Conservation (phyloP, 352 stramenopile genomes). For the Pythium plurisporium region DNA sequence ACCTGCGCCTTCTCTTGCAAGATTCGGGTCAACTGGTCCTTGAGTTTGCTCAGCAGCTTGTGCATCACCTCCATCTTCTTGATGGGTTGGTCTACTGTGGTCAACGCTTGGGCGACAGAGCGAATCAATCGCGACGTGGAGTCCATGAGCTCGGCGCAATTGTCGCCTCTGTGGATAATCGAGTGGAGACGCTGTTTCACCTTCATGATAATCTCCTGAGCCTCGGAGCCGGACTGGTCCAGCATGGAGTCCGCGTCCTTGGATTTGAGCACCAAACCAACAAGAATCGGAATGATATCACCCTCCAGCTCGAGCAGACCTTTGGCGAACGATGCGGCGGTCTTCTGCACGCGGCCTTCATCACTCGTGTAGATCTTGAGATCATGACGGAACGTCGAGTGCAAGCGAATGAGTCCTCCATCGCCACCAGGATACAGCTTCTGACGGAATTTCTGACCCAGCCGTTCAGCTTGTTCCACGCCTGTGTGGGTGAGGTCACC, state of each 20-base stretch:
- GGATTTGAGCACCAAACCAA: constrained; percentile 89
- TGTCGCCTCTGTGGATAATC: constrained; percentile 82
- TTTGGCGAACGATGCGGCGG: constrained; percentile 98
- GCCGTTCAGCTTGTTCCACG: constrained; percentile 92
- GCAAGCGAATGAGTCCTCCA: constrained; percentile 95
- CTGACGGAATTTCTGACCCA: constrained; percentile 89
- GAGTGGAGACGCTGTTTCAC: constrained; percentile 86
- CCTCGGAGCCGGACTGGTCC: constrained; percentile 96
- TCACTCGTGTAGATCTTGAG: constrained; percentile 99
- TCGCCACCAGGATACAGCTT: constrained; percentile 91
- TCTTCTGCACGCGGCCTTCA: constrained; percentile 99
- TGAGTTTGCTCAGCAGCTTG: constrained; percentile 91
- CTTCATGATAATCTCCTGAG: constrained; percentile 86
- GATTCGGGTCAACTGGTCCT: constrained; percentile 84
- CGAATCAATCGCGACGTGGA: constrained; percentile 77
- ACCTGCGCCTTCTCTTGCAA: constrained; percentile 75
- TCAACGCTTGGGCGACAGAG: constrained; percentile 71
- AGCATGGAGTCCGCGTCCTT: constrained; percentile 96
- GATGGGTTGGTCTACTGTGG: constrained; percentile 91
- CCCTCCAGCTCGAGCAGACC: constrained; percentile 98
- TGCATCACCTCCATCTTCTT: constrained; percentile 90
- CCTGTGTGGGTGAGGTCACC: constrained; percentile 98
- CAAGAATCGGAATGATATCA: constrained; percentile 98
- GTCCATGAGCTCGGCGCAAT: constrained; percentile 71
- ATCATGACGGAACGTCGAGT: constrained; percentile 99